Evolutionary conservation across 257 asterid species (phyloP).

Genomic region (Rauvolfia tetraphylla): DNA sequence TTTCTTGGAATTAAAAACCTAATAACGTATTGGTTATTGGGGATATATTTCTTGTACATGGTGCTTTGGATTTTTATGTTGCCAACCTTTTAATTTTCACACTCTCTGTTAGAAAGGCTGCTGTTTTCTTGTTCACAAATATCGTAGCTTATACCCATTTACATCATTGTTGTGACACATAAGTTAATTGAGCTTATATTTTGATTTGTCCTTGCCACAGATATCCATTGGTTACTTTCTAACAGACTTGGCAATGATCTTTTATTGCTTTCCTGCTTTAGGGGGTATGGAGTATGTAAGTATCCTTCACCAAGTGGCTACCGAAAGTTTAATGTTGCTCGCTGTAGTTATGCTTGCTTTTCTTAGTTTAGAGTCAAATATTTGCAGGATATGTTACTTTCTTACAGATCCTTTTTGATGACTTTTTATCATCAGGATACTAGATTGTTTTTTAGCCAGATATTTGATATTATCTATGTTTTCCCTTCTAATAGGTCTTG

Average conservation of each 20-base stretch:
- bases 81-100: too few species aligned
- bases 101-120: not conserved
- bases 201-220: conserved; percentile 38
- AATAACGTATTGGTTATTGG: too few species aligned
- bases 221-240: conserved; percentile 85
- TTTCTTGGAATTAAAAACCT: not conserved
- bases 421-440: not conserved
- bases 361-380: not conserved
- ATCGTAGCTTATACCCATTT: not conserved
- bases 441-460: not conserved
- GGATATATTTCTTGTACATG: not conserved
- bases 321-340: not conserved
- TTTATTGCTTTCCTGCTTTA: conserved; percentile 61
- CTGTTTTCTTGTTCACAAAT: not conserved
- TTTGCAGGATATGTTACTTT: not conserved
- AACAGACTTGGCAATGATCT: conserved; percentile 70
- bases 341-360: not conserved
- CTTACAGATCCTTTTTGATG: conserved; percentile 45
- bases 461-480: conserved; percentile 9
- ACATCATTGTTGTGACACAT: not conserved
- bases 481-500: conserved; percentile 45
- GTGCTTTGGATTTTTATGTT: not conserved
- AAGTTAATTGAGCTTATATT: not conserved
- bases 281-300: conserved; percentile 96
- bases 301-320: conserved; percentile 13